A percentile compares a stretch with the other conserved stretches of the same genome.
Conservation (phyloP, 2,329 filamentous ascomycete species). For the Nigrospora osmanthi region DNA sequence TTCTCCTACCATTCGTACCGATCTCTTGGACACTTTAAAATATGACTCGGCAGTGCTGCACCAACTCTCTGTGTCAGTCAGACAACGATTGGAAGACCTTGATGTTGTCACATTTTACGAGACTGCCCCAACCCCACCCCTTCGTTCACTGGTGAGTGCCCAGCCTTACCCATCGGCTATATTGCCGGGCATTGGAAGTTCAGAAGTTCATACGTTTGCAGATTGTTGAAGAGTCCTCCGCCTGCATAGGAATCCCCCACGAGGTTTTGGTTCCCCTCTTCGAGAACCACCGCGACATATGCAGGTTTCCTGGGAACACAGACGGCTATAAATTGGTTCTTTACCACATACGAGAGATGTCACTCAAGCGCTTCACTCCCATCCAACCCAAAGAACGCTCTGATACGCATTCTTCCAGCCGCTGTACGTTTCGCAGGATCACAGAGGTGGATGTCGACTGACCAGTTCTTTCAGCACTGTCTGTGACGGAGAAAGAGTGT, state of each 20-base stretch:
- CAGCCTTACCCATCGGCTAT: not conserved
- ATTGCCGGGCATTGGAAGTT: not conserved
- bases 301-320: not conserved
- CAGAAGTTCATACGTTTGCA: conserved; percentile 2
- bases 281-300: conserved; percentile 3
- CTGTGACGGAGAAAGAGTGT: conserved; percentile 22
- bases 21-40: conserved; percentile 11
- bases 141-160: conserved; percentile 6
- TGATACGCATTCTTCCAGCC: not conserved
- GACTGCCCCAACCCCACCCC: conserved; percentile 6
- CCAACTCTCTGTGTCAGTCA: conserved; percentile 8
- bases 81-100: conserved; percentile 8
- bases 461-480: conserved; percentile 17
- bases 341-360: not conserved
- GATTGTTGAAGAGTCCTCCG: conserved; percentile 13
- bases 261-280: conserved; percentile 1
- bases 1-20: conserved; percentile 10
- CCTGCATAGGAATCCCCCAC: not conserved
- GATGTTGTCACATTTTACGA: conserved; percentile 14
- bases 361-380: not conserved
- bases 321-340: not conserved
- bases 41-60: conserved; percentile 9
- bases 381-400: not conserved
- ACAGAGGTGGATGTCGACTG: not conserved
- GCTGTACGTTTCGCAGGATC: not conserved